A percentile compares a stretch with the other conserved stretches of the same genome.
phyloP scores from a whole-genome alignment of 108 stramenopile genomes.

The Hondaea fermentalgiana region DNA sequence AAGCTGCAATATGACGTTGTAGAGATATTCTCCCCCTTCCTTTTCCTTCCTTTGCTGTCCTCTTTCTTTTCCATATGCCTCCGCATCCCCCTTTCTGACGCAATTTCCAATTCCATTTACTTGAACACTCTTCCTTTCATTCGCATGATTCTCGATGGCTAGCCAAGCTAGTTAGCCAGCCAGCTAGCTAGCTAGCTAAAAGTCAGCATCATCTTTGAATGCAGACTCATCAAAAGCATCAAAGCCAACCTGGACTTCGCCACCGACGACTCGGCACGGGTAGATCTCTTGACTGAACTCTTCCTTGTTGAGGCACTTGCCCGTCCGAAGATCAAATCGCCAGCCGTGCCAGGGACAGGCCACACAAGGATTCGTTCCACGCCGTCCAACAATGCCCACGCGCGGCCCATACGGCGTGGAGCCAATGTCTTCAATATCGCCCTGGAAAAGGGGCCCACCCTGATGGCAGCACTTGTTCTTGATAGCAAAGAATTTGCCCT shows the following conservation, averaged over 20 bases:
- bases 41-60: too few species aligned
- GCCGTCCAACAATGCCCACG: background rate
- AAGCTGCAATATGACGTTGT: too few species aligned
- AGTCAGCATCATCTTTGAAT: background rate
- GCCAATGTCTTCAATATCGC: background rate
- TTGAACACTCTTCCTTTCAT: too few species aligned
- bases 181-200: background rate
- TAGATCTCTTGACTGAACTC: background rate
- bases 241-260: background rate
- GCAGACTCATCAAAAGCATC: background rate
- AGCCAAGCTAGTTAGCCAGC: background rate
- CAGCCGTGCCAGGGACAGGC: constrained; percentile 13
- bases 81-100: too few species aligned
- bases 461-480: background rate
- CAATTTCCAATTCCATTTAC: too few species aligned
- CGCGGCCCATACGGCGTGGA: background rate
- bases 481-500: background rate
- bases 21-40: too few species aligned
- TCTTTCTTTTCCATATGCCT: too few species aligned
- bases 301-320: background rate
- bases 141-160: too few species aligned
- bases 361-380: background rate
- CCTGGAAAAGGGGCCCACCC: background rate
- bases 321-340: background rate
- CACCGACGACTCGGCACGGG: background rate